Evolutionary conservation across 108 stramenopile species (phyloP).

Genomic region (Nitzschia putrida): DNA sequence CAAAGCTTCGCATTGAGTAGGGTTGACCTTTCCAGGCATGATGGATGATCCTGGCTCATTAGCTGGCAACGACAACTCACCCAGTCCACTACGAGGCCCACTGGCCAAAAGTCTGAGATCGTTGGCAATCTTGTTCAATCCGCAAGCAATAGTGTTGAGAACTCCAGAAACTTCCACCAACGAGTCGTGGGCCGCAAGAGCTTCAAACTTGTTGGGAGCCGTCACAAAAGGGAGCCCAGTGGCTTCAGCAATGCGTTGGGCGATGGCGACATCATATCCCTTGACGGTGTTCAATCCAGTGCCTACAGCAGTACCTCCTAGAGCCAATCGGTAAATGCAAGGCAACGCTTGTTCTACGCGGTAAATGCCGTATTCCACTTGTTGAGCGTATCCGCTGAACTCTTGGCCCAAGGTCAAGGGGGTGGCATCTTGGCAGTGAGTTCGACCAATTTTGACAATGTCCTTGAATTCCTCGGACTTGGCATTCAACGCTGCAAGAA

Average conservation of each 20-base stretch:
- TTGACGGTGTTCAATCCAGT: constrained; percentile 90
- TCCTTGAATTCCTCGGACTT: constrained; percentile 77
- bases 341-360: constrained; percentile 74
- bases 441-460: constrained; percentile 97
- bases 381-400: constrained; percentile 92
- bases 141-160: constrained; percentile 86
- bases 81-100: constrained; percentile 95
- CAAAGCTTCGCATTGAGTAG: constrained; percentile 98
- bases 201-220: constrained; percentile 97
- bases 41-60: constrained; percentile 98
- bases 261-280: constrained; percentile 93
- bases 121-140: constrained; percentile 96
- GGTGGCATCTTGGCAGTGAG: constrained; percentile 98
- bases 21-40: constrained; percentile 99
- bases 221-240: constrained; percentile 90
- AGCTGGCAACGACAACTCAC: constrained; percentile 91
- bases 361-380: constrained; percentile 88
- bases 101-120: constrained; percentile 93
- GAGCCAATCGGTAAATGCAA: constrained; percentile 86
- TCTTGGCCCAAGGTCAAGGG: constrained; percentile 98
- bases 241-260: constrained; percentile 86
- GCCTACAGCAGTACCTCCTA: constrained; percentile 98
- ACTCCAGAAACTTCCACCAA: constrained; percentile 92
- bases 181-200: constrained; percentile 95
- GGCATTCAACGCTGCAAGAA: constrained; percentile 66